phyloP scores from a whole-genome alignment of 257 asterid genomes.

The Solanum gracilifrons region DNA sequence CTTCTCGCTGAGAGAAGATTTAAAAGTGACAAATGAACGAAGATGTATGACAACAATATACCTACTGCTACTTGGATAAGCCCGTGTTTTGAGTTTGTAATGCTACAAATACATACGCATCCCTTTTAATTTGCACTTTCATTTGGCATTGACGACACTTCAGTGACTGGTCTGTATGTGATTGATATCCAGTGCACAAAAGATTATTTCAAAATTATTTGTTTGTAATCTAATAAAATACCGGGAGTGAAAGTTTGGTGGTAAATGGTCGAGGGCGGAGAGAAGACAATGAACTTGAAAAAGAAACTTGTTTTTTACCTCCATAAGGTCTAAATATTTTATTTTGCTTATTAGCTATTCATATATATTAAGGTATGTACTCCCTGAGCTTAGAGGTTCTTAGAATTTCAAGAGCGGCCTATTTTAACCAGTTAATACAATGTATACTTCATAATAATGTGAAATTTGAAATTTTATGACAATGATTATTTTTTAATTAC shows the following conservation, averaged over 20 bases:
- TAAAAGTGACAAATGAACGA: neutral
- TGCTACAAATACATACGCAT: neutral
- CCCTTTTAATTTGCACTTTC: neutral
- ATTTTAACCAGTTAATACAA: too few species aligned
- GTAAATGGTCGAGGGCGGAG: neutral
- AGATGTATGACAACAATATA: neutral
- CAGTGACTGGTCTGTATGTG: neutral
- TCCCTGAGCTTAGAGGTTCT: neutral
- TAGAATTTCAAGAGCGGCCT: too few species aligned
- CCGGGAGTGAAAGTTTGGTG: neutral
- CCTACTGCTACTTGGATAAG: neutral
- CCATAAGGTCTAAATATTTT: too few species aligned
- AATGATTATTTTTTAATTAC: too few species aligned
- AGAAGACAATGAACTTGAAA: too few species aligned
- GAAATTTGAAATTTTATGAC: too few species aligned
- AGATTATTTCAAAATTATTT: neutral
- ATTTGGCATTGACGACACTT: neutral
- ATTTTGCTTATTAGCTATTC: too few species aligned
- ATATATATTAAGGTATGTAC: neutral
- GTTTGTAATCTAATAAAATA: neutral
- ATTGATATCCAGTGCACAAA: neutral
- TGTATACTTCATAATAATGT: too few species aligned
- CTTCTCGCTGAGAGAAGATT: constrained; percentile 4
- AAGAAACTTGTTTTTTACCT: neutral
- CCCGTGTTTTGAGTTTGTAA: neutral